A percentile compares a stretch with the other conserved stretches of the same genome.
Conservation (phyloP, 225 moss, liverwort and hornwort species). For the Marchantia paleacea region DNA sequence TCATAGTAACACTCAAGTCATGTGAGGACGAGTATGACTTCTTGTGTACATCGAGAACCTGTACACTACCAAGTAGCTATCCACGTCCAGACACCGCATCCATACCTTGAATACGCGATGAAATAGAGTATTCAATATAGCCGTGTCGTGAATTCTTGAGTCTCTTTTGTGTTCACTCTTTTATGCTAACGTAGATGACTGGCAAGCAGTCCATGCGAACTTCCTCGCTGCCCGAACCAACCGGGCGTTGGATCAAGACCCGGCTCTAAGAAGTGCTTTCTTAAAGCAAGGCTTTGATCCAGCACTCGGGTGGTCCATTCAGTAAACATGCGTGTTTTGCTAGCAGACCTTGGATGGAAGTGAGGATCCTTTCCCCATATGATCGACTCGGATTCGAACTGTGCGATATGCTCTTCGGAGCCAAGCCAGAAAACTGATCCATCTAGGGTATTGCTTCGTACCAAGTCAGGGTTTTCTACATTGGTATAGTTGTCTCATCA, state of each 20-base stretch:
- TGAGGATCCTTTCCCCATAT: conserved; percentile 44
- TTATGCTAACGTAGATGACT: not conserved
- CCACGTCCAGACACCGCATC: too few relatives aligned
- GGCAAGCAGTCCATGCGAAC: too few relatives aligned
- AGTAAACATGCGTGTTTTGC: not conserved
- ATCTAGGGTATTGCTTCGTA: not conserved
- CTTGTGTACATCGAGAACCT: too few relatives aligned
- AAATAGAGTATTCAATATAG: too few relatives aligned
- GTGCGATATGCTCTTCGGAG: conserved; percentile 37
- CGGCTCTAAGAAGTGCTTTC: not conserved
- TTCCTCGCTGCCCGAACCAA: not conserved
- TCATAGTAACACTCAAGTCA: too few relatives aligned
- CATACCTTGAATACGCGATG: too few relatives aligned
- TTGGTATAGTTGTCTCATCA: too few relatives aligned
- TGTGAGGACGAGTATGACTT: too few relatives aligned
- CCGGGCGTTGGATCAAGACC: not conserved
- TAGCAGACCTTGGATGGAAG: conserved; percentile 14
- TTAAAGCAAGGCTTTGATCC: conserved; percentile 2
- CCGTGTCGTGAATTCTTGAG: too few relatives aligned
- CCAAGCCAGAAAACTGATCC: conserved; percentile 45
- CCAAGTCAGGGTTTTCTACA: too few relatives aligned
- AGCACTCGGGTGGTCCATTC: not conserved
- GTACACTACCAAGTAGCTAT: too few relatives aligned
- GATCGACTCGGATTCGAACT: conserved; percentile 40
- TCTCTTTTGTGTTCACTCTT: not conserved